Conservation (phyloP, 352 stramenopile species). For the Plasmopara viticola region DNA sequence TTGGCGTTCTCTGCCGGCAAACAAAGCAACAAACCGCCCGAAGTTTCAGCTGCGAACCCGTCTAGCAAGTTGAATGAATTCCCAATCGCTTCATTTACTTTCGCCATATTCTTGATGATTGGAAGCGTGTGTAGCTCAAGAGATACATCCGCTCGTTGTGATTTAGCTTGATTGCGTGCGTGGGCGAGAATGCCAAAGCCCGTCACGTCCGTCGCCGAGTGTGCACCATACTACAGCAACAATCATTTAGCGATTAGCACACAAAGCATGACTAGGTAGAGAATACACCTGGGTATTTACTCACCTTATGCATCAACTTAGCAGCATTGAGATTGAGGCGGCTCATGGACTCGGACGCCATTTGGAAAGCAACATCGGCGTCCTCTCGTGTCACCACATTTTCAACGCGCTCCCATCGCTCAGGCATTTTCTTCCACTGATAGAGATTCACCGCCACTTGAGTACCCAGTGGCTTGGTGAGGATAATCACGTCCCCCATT, state of each 20-base stretch:
- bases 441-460: slow-evolving; percentile 92
- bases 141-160: slow-evolving; percentile 80
- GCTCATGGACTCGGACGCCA: slow-evolving; percentile 91
- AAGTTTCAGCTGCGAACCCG: slow-evolving; percentile 92
- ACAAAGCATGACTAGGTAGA: not conserved
- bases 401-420: slow-evolving; percentile 74
- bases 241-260: slow-evolving; percentile 1
- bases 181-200: slow-evolving; percentile 94
- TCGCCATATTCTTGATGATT: slow-evolving; percentile 86
- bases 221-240: slow-evolving; percentile 65
- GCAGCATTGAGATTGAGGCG: slow-evolving; percentile 89
- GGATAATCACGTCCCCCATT: slow-evolving; percentile 86
- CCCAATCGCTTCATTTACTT: slow-evolving; percentile 83
- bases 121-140: slow-evolving; percentile 92
- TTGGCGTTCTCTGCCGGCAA: slow-evolving; percentile 80
- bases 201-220: slow-evolving; percentile 94
- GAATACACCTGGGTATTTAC: not conserved
- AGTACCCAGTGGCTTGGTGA: slow-evolving; percentile 93
- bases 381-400: slow-evolving; percentile 54
- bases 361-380: slow-evolving; percentile 86
- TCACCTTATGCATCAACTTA: slow-evolving; percentile 84
- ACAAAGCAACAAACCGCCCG: slow-evolving; percentile 90
- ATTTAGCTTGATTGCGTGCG: slow-evolving; percentile 90
- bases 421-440: slow-evolving; percentile 85
- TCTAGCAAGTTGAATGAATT: slow-evolving; percentile 91